Base-by-base conservation (phyloP, 306 rosid genomes). In the Albizia julibrissin region DNA sequence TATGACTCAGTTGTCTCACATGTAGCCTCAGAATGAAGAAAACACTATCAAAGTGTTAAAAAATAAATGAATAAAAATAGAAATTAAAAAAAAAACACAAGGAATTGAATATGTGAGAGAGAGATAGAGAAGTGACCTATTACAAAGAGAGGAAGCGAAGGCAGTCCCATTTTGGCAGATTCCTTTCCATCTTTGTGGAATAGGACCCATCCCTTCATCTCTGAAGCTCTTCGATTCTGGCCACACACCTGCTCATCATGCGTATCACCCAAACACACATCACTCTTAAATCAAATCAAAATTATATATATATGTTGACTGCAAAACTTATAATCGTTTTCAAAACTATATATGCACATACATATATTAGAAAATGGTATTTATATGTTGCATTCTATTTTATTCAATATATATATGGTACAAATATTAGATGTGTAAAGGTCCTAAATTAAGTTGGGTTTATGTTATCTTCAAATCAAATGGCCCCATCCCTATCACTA, bases 121-220 rank as follows among this genome's bases (percentile, higher is more conserved):
- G 8, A 21, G 27, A 54, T 27, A 69, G 61, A 9, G 13, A 71
- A 22, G 19, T 71, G 46, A 93, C 97, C 91, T 91, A 47, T 91
- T 93, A 39, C 97, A 93, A 1, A 87, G 85, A 46, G 94, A 88
- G 29, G 96, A 89, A 78, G 43, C 54, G 74, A 91, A 93, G 72
- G 82, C 91, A 43, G 86, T 81, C 67, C 97, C 97, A 50, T 88
- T 83, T 87, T 91, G 83, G 68, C 97, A 93, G 79, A 87, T 84
- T 85, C 96, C 97, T 77, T 85, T 93, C 97, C 97, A 93, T 86
- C 90, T 85, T 66, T 88, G 84, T 56, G 94, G 97, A 81, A 91
- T 22, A 31, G 96, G 90, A 24, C 87, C 91, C 90, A 93, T 89
- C 24, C 96, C 96, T 86, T 82, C 88, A 77, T 91, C 97, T 34